A percentile compares a stretch with the other conserved stretches of the same genome.
phyloP scores from a whole-genome alignment of 192 early-diverging fungal species.

The Phycomyces blakesleeanus region DNA sequence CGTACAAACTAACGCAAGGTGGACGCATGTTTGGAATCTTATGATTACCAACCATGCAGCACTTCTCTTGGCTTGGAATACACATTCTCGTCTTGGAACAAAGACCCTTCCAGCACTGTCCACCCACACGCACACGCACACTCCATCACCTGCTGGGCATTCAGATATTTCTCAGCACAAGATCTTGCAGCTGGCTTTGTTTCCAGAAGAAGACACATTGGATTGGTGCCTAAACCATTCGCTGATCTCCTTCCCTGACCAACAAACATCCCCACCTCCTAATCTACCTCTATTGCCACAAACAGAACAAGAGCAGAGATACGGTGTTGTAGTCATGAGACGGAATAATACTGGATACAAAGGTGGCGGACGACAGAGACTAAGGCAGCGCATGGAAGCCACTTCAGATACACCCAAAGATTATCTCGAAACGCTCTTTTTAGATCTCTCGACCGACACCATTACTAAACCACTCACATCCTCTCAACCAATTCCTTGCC shows the following conservation, averaged over 20 bases:
- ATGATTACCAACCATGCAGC: slow-evolving; percentile 21
- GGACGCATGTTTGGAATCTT: slow-evolving; percentile 26
- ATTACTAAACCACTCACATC: background rate
- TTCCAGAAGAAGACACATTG: too few relatives aligned
- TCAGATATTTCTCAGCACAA: too few relatives aligned
- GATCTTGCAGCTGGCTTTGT: too few relatives aligned
- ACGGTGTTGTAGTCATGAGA: background rate
- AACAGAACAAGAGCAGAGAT: background rate
- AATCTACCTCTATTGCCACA: too few relatives aligned
- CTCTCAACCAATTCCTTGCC: background rate
- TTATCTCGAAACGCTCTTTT: background rate
- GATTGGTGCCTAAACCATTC: too few relatives aligned
- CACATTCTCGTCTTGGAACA: background rate
- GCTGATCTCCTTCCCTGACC: too few relatives aligned
- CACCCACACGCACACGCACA: too few relatives aligned
- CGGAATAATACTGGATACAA: background rate
- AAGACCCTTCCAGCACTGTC: too few relatives aligned
- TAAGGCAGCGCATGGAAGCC: background rate
- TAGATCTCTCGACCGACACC: background rate
- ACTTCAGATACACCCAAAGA: background rate
- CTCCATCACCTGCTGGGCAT: too few relatives aligned
- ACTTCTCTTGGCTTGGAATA: slow-evolving; percentile 13
- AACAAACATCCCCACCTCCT: background rate
- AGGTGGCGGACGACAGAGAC: background rate
- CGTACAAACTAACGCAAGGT: slow-evolving; percentile 22